Conservation (phyloP, 1,284 basidiomycete genomes). For the Spongiforma sp. region DNA sequence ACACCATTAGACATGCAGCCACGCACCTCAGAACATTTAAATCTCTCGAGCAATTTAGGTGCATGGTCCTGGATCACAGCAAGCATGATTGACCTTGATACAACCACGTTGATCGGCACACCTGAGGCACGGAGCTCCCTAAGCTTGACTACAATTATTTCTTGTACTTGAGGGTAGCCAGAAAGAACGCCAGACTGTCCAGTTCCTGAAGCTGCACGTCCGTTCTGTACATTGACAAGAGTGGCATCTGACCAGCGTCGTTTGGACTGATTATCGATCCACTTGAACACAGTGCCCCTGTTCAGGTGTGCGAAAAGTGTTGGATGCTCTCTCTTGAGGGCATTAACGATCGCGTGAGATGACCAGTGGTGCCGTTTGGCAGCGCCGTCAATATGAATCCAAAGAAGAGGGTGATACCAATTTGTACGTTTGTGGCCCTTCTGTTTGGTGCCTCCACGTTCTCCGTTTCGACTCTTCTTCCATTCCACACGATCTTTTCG, state of each 20-base stretch:
- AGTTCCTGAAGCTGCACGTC: background rate
- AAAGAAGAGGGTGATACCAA: slow-evolving; percentile 17
- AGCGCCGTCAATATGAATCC: too few relatives aligned
- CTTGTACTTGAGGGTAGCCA: background rate
- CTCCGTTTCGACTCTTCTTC: slow-evolving; percentile 9
- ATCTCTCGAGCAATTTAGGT: background rate
- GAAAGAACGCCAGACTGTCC: background rate
- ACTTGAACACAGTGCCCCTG: background rate
- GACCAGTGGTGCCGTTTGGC: too few relatives aligned
- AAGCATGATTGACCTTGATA: background rate
- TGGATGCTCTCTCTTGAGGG: too few relatives aligned
- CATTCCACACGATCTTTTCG: background rate
- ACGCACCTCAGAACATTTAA: background rate
- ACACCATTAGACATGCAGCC: background rate
- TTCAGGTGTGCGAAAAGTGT: too few relatives aligned
- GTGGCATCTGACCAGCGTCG: background rate
- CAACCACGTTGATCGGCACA: background rate
- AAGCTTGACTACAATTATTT: background rate
- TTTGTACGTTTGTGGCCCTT: slow-evolving; percentile 17
- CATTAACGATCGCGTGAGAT: too few relatives aligned
- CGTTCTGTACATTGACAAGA: background rate
- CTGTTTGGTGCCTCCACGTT: slow-evolving; percentile 18
- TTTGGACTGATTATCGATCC: background rate
- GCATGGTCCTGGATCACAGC: background rate
- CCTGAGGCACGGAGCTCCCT: background rate